These are phyloP conservation scores for Marasmius sp. DNA, from an alignment of 1,284 basidiomycete species.

Conservation along the genomic window DNA sequence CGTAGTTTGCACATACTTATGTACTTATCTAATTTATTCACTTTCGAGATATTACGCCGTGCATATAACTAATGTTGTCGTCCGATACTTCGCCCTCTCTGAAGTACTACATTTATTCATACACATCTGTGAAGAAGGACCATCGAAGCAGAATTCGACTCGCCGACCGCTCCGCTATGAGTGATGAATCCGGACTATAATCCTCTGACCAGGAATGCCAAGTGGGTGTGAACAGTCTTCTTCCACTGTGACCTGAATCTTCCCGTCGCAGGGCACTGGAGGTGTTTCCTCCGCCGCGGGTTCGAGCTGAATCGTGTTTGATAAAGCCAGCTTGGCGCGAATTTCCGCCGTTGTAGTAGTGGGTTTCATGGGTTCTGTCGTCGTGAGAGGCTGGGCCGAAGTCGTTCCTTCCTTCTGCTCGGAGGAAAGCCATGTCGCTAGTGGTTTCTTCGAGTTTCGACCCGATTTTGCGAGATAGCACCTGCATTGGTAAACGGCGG, in stretches of 20 bases:
- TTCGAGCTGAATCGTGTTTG: background rate
- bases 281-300: background rate
- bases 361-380: background rate
- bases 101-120: no score
- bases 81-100: no score
- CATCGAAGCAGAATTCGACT: no score
- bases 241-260: background rate
- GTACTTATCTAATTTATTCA: no score
- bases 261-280: background rate
- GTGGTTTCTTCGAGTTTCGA: background rate
- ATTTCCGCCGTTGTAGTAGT: background rate
- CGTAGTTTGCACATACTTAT: no score
- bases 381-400: background rate
- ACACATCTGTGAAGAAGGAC: no score
- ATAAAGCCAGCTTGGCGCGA: background rate
- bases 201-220: background rate
- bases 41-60: no score
- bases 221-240: background rate
- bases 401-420: background rate
- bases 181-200: background rate
- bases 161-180: background rate
- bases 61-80: no score
- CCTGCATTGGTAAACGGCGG: background rate
- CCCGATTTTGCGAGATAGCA: background rate
- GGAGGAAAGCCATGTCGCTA: background rate